Base-by-base conservation (phyloP, 208 protist genomes). In the Leishmania tropica region DNA sequence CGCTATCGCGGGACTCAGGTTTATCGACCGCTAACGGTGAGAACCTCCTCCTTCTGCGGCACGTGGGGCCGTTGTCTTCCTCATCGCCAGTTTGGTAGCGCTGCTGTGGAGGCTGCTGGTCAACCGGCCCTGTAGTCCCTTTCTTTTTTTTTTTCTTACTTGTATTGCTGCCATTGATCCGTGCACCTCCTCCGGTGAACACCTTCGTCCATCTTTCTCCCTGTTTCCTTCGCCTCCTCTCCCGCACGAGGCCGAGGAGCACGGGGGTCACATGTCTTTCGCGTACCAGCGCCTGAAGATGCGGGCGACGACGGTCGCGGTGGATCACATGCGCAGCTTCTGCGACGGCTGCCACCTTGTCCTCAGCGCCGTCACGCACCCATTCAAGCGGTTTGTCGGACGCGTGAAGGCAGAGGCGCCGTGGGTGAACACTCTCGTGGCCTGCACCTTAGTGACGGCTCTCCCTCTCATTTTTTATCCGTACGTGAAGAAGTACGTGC, bases 281-380 rank as follows among this genome's bases (percentile, higher is more conserved):
- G 83, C 88, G n/a, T 96, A 93, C 56, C 89, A 93, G 15, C 89
- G 87, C 31, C n/a, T 94, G 51, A 95, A 97, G 79, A 91, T 98
- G 90, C 85, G 87, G 37, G 78, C 87, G 31, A 98, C 94, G 11
- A 91, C 84, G 37, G 75, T 77, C 67, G 78, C 85, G 24, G 95
- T 96, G 54, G 76, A 88, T 68, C 64, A 89, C 71, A 84, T 92
- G 85, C 92, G 93, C 45, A 74, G 70, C 24, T 93, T 95, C 71
- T 91, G 86, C 47, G 95, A 98, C 73, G 80, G 85, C 40, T 94
- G 88, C 79, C 95, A 96, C 82, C 40, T 73, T 15, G 86, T 88
- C 11, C 53, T 98, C 10, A 28, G 81, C 56, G 68, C 78, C 35
- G 60, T 93, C 17, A 54, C 79, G 3, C n/a, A 62, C 5, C 95